Base-by-base conservation (phyloP, 306 rosid genomes). In the Trifolium repens region DNA sequence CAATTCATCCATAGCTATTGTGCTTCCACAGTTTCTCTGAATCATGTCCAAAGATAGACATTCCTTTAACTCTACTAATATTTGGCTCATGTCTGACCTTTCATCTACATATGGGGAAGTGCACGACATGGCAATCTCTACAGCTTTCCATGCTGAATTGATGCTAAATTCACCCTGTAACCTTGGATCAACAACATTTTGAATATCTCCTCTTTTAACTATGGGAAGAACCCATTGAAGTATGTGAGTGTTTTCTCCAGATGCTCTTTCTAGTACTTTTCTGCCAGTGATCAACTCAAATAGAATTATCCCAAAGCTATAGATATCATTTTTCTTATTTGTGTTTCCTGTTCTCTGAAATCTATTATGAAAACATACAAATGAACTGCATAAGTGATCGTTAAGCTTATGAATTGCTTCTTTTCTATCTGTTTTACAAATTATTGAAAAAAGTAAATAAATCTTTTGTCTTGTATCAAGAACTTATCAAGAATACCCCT, bases 281-380 rank as follows among this genome's bases (percentile, higher is more conserved):
- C 9, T 62, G 1, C 85, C 79, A 0, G 81, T 81, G 54, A 85
- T 71, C 27, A 85, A 16, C 84, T 71, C 85, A 5, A 85, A 74
- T 14, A 85, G 72, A 74, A 85, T 71, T 50, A 85, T 78, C 12
- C 83, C 85, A 30, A 81, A 81, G 43, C 88, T 81, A 26, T 75
- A 81, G 1, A 85, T 9, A 30, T 85, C 81, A 71, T 81, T 81
- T 22, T 53, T 69, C 26, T 67, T 82, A 7, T 24, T 72, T 5
- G 11, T 11, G 39, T 67, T 59, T 78, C 85, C 82, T 5, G 49
- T 19, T 40, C 72, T 17, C 4, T 53, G 72, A 22, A 24, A 52
- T 26, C 80, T 78, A 6, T 5, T 13, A n/a, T 19, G 8, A 58
- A 19, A 82, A 15, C 43, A 46, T 35, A 61, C 4, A 19, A 7